These are phyloP conservation scores for Globisporangium sylvaticum DNA, from an alignment of 352 stramenopile species.

Conservation along the genomic window DNA sequence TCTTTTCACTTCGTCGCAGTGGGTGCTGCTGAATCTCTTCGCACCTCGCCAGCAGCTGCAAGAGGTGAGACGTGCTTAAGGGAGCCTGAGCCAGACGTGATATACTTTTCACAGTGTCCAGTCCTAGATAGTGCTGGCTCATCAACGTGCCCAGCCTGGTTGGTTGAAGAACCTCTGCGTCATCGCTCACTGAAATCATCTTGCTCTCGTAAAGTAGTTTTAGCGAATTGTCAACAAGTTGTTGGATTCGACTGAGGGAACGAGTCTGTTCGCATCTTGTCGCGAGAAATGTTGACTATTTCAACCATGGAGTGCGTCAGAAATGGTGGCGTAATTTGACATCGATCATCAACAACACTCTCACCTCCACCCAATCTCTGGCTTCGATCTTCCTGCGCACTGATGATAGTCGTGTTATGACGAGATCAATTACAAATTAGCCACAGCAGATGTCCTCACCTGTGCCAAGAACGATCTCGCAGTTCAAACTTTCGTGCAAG, in stretches of 20 bases:
- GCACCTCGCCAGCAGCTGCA: conserved; percentile 24
- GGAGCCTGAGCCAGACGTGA: conserved; percentile 14
- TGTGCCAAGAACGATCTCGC: conserved; percentile 19
- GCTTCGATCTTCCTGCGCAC: conserved; percentile 30
- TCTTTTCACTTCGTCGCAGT: conserved; percentile 29
- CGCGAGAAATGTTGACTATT: conserved; percentile 15
- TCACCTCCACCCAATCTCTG: conserved; percentile 14
- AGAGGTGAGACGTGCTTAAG: conserved; percentile 15
- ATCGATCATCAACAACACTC: background rate
- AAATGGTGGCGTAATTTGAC: background rate
- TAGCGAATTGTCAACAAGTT: conserved; percentile 28
- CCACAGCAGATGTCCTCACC: conserved; percentile 12
- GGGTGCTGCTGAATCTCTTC: conserved; percentile 23
- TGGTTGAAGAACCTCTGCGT: conserved; percentile 26
- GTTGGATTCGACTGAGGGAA: background rate
- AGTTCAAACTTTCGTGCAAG: conserved; percentile 13
- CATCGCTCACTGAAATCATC: conserved; percentile 18
- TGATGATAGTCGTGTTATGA: background rate
- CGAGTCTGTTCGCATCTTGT: background rate
- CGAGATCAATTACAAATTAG: too few relatives aligned
- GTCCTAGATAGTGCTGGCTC: conserved; percentile 57
- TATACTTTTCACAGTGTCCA: conserved; percentile 59
- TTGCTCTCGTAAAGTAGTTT: conserved; percentile 30
- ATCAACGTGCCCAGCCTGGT: conserved; percentile 52
- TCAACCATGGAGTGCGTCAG: background rate